These are phyloP conservation scores for Pyrenochaeta sp. DNA, from an alignment of 2,329 filamentous ascomycete genomes.

Conservation along the genomic window DNA sequence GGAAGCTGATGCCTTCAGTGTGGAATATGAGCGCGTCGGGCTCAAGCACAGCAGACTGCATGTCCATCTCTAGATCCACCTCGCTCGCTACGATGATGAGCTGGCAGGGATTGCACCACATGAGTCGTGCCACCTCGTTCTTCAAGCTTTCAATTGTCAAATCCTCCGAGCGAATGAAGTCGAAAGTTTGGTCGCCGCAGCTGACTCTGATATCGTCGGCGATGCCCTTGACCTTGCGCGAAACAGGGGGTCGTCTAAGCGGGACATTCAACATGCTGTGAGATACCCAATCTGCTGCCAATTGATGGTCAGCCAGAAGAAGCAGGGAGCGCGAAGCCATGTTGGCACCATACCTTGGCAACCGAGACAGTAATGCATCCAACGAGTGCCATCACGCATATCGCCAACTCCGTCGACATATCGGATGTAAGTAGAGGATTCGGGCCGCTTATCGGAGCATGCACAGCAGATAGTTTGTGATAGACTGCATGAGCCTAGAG, in stretches of 20 bases:
- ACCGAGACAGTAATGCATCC: slow-evolving; percentile 9
- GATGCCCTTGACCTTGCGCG: background rate
- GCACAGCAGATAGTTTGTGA: slow-evolving; percentile 19
- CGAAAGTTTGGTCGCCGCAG: slow-evolving; percentile 1
- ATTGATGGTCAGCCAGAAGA: background rate
- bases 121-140: slow-evolving; percentile 18
- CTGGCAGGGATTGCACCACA: slow-evolving; percentile 18
- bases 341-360: slow-evolving; percentile 12
- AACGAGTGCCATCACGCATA: background rate
- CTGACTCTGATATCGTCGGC: background rate
- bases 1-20: slow-evolving; percentile 6
- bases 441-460: slow-evolving; percentile 16
- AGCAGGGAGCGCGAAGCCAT: background rate
- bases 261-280: background rate
- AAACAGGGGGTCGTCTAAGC: background rate
- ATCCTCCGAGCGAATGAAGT: slow-evolving; percentile 12
- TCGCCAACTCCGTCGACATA: slow-evolving; percentile 11
- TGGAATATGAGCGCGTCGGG: slow-evolving; percentile 3
- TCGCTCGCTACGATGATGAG: slow-evolving; percentile 4
- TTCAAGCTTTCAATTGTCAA: slow-evolving; percentile 13
- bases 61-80: background rate
- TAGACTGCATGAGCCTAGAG: slow-evolving; percentile 15
- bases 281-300: background rate
- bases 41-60: slow-evolving; percentile 6
- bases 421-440: slow-evolving; percentile 3